A percentile compares a stretch with the other conserved stretches of the same genome.
Conservation (phyloP, 2,329 filamentous ascomycete genomes). For the Herpotrichia juniperi region DNA sequence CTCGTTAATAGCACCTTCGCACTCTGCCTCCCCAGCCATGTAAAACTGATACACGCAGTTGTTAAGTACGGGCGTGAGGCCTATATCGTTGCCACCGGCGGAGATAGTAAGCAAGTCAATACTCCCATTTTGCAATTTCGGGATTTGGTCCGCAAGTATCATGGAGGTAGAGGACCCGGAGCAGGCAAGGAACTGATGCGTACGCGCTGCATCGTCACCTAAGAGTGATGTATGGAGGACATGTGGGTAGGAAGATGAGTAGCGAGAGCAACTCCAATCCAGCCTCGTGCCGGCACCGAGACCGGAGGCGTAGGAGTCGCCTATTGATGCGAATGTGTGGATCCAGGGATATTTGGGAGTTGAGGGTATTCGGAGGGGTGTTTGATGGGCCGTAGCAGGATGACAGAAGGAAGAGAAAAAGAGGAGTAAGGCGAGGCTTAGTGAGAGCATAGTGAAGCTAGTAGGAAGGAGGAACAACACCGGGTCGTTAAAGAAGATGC, state of each 20-base stretch:
- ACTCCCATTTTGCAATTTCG: slow-evolving; percentile 14
- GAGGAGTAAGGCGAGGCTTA: not conserved
- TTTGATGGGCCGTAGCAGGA: slow-evolving; percentile 10
- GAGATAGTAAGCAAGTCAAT: slow-evolving; percentile 38
- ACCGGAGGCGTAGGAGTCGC: slow-evolving; percentile 40
- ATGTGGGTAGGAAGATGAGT: slow-evolving; percentile 33
- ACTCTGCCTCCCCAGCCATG: slow-evolving; percentile 27
- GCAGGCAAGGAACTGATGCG: slow-evolving; percentile 36
- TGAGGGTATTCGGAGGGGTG: not conserved
- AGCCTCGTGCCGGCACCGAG: slow-evolving; percentile 31
- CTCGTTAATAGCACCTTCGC: slow-evolving; percentile 26
- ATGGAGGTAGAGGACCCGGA: slow-evolving; percentile 34
- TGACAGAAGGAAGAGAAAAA: not conserved
- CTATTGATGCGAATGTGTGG: slow-evolving; percentile 32
- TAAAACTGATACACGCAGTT: slow-evolving; percentile 40
- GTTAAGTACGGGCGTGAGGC: slow-evolving; percentile 32
- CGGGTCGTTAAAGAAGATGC: not conserved
- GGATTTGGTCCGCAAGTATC: slow-evolving; percentile 31
- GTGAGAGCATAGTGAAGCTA: not conserved
- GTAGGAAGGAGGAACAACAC: too few relatives aligned
- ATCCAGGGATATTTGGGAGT: slow-evolving; percentile 24
- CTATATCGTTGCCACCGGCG: slow-evolving; percentile 41
- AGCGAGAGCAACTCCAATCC: slow-evolving; percentile 36
- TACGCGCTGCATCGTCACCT: slow-evolving; percentile 14
- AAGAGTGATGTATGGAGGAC: slow-evolving; percentile 27